Evolutionary conservation across 768 basidiomycete species (phyloP).

Genomic region (Tricholoma flavovirens): DNA sequence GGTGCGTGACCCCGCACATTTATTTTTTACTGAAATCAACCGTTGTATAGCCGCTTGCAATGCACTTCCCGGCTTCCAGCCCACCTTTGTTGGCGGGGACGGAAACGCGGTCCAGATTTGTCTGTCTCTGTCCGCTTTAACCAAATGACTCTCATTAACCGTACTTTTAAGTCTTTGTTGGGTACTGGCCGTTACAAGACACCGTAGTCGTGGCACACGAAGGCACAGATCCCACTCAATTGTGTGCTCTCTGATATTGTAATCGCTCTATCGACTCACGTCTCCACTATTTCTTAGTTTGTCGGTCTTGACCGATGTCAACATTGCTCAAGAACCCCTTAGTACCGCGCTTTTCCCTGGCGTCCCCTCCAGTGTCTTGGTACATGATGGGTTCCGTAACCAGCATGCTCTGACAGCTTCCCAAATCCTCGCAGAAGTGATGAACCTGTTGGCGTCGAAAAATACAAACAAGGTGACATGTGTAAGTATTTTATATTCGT

Average conservation of each 20-base stretch:
- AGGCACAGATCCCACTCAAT: conserved; percentile 50
- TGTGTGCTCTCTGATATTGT: conserved; percentile 29
- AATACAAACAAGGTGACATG: conserved; percentile 36
- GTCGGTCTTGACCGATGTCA: conserved; percentile 45
- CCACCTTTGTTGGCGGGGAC: conserved; percentile 44
- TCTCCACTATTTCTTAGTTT: conserved; percentile 23
- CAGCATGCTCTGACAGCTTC: conserved; percentile 44
- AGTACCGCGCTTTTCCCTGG: conserved; percentile 52
- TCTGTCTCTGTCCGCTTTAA: conserved; percentile 16
- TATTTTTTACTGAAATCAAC: not conserved
- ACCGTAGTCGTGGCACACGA: conserved; percentile 57
- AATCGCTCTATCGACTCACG: not conserved
- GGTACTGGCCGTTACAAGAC: conserved; percentile 42
- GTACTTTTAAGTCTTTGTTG: not conserved
- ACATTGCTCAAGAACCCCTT: conserved; percentile 34
- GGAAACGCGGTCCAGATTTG: conserved; percentile 44
- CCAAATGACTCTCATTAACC: not conserved
- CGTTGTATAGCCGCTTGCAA: conserved; percentile 31
- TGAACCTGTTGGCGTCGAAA: conserved; percentile 29
- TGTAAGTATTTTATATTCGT: conserved; percentile 18
- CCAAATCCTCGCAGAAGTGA: conserved; percentile 38
- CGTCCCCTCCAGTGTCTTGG: conserved; percentile 34
- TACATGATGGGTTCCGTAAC: conserved; percentile 50
- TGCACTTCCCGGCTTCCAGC: conserved; percentile 34
- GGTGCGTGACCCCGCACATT: conserved; percentile 20